Evolutionary conservation across 768 basidiomycete genomes (phyloP).

Genomic region (Termitomyces titanicus): DNA sequence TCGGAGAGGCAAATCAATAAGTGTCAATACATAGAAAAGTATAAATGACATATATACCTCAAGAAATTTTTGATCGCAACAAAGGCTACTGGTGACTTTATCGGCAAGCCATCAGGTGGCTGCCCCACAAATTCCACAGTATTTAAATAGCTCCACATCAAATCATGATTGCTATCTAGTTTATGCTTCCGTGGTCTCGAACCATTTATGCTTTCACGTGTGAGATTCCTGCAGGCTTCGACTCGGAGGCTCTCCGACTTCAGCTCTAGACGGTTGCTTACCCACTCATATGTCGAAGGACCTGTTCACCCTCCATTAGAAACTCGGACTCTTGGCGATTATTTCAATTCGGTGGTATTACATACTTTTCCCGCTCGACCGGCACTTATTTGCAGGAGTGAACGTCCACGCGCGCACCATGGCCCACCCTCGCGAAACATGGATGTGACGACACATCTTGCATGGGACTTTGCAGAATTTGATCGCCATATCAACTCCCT

Average conservation of each 20-base stretch:
- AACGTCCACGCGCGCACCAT: conserved; percentile 53
- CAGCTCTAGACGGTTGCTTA: conserved; percentile 24
- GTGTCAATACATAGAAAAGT: too few relatives aligned
- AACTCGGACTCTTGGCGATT: conserved; percentile 53
- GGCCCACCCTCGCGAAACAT: conserved; percentile 56
- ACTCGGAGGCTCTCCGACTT: background rate
- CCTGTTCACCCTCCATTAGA: conserved; percentile 53
- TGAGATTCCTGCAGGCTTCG: background rate
- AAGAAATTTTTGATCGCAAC: too few relatives aligned
- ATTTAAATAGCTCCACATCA: too few relatives aligned
- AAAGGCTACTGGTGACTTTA: too few relatives aligned
- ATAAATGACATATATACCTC: too few relatives aligned
- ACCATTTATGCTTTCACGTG: background rate
- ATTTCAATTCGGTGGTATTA: conserved; percentile 57
- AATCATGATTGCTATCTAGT: too few relatives aligned
- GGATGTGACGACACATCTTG: conserved; percentile 45
- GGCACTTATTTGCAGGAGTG: conserved; percentile 64
- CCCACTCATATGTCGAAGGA: conserved; percentile 55
- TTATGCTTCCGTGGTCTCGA: too few relatives aligned
- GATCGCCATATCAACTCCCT: conserved; percentile 61
- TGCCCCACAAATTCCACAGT: too few relatives aligned
- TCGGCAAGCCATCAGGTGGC: too few relatives aligned
- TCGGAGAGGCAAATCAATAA: too few relatives aligned
- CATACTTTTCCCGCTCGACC: conserved; percentile 43
- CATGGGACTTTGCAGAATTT: conserved; percentile 76